These are phyloP conservation scores for Tetrapisispora pingtungensis DNA, from an alignment of 805 yeast genomes.

Conservation along the genomic window DNA sequence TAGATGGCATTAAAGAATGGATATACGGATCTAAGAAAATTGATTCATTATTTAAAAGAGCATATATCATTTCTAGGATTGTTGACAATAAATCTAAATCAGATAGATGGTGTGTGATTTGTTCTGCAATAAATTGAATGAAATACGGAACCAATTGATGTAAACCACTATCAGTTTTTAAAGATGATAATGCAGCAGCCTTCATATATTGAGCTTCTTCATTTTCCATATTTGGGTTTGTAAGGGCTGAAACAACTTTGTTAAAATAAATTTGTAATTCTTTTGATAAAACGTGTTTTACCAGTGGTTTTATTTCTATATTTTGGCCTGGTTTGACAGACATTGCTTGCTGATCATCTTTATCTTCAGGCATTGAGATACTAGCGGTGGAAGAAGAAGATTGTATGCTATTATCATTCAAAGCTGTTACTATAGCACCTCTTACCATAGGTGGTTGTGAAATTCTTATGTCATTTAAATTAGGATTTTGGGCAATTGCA, in stretches of 20 bases:
- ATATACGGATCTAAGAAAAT: slow-evolving; percentile 90
- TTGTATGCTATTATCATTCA: slow-evolving; percentile 39
- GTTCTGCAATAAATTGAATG: slow-evolving; percentile 92
- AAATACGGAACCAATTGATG: slow-evolving; percentile 96
- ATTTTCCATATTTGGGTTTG: slow-evolving; percentile 41
- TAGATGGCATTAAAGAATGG: slow-evolving; percentile 95
- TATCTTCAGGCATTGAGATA: slow-evolving; percentile 14
- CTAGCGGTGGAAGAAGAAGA: slow-evolving; percentile 13
- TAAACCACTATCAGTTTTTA: slow-evolving; percentile 87
- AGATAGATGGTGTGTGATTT: slow-evolving; percentile 77
- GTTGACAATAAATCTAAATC: slow-evolving; percentile 62
- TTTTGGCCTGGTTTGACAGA: slow-evolving; percentile 33
- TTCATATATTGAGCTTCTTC: slow-evolving; percentile 36
- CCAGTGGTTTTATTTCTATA: slow-evolving; percentile 73
- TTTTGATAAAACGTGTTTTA: slow-evolving; percentile 88
- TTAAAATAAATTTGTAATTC: slow-evolving; percentile 92
- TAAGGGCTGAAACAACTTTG: slow-evolving; percentile 70
- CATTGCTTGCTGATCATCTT: slow-evolving; percentile 22
- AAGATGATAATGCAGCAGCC: slow-evolving; percentile 73
- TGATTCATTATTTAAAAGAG: slow-evolving; percentile 71
- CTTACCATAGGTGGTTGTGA: slow-evolving; percentile 66
- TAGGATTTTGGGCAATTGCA: slow-evolving; percentile 91
- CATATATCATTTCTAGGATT: slow-evolving; percentile 81
- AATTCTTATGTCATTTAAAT: slow-evolving; percentile 56
- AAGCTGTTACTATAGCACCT: slow-evolving; percentile 68